Conservation (phyloP, 1,284 basidiomycete species). For the Marasmius oreades region DNA sequence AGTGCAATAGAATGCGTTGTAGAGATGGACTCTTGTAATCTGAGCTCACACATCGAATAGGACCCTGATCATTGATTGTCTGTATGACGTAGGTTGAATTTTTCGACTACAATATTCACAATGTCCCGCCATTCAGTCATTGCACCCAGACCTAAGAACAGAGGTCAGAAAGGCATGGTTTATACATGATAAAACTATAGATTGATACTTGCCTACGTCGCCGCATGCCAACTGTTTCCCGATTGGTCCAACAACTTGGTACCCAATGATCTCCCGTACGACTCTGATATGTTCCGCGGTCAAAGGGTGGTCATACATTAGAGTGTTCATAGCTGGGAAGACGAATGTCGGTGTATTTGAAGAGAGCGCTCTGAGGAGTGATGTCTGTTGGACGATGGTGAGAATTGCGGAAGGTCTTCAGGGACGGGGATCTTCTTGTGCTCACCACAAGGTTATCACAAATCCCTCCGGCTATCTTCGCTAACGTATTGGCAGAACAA, state of each 20-base stretch:
- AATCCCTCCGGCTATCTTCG: slow-evolving; percentile 85
- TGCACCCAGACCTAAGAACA: slow-evolving; percentile 69
- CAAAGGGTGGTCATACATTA: slow-evolving; percentile 96
- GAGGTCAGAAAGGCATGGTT: no score
- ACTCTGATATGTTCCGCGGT: slow-evolving; percentile 78
- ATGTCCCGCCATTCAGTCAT: slow-evolving; percentile 93
- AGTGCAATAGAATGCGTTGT: no score
- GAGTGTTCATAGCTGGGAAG: slow-evolving; percentile 98
- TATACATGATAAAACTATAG: no score
- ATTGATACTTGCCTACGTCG: slow-evolving; percentile 62
- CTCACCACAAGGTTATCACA: slow-evolving; percentile 90
- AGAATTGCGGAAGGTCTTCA: slow-evolving; percentile 2
- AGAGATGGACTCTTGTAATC: no score
- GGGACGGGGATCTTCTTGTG: not conserved
- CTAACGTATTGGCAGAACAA: slow-evolving; percentile 92
- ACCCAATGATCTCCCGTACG: slow-evolving; percentile 72
- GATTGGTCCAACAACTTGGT: slow-evolving; percentile 82
- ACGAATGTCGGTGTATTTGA: slow-evolving; percentile 82
- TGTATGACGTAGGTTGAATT: slow-evolving; percentile 37
- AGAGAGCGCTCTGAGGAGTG: slow-evolving; percentile 82
- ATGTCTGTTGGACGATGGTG: slow-evolving; percentile 58
- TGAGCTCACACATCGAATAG: no score
- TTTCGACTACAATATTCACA: slow-evolving; percentile 62
- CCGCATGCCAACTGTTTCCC: slow-evolving; percentile 89
- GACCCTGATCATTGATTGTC: not conserved